Evolutionary conservation across 805 yeast species (phyloP), one percentile per base, ranked within the genome.

Genomic region (Pichia exigua): DNA sequence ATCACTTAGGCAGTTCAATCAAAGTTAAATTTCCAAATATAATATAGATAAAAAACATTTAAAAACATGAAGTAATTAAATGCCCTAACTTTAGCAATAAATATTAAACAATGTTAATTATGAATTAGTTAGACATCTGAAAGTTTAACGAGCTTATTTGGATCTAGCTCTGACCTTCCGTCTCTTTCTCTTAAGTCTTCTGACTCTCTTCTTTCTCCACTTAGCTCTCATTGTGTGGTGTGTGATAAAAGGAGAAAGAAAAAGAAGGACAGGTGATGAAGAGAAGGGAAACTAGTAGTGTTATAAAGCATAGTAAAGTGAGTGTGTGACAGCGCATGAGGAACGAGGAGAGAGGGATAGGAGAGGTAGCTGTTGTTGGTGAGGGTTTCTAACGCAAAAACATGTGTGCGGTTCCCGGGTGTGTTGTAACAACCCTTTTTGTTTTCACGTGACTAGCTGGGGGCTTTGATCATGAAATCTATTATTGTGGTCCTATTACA

Each of bases 131-230:
- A 35, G 39, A 35, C 18, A 35, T 35, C 39, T 35, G 39, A 35
- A 35, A 35, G 54, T 41, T 44, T 54, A 26, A 48, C 35, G 48
- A 55, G 57, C 81, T 86, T 86, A 87, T 85, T 87, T 87, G 83
- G 96, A 88, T 88, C 98, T 90, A 80, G 98, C 98, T 88, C 98
- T 89, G 73, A 92, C 97, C 96, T 92, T 92, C 97, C 98, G 97
- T 87, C 98, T 88, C 96, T 92, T 92, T 84, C 97, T 89, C 88
- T 92, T 92, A 75, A 92, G 87, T 88, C 98, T 89, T 88, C 98
- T 91, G 78, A 87, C 95, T 91, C 98, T 92, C 96, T 92, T 92
- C 87, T 92, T 92, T 87, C 97, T 92, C 98, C 97, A 91, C 87
- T 91, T 91, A 80, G 87, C 84, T 85, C 95, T 86, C 95, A 87